Base-by-base conservation (phyloP, 202 grass and related monocot species). In the Zoysia matrella region DNA sequence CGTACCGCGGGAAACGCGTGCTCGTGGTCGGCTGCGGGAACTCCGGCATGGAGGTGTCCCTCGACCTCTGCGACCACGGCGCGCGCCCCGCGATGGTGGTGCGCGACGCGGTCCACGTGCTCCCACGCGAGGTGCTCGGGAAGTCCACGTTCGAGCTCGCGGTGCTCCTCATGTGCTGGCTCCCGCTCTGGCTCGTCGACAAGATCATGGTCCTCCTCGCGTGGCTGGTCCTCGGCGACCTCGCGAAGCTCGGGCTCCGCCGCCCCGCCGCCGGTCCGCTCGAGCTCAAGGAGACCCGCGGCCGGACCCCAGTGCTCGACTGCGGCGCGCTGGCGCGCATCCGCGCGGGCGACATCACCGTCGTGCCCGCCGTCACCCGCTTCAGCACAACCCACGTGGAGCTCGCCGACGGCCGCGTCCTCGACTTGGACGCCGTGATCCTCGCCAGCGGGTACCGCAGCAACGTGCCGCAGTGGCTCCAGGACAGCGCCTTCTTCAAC, bases 61-160 rank as follows among this genome's bases (percentile, higher is more conserved):
- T 36, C 30, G 30, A 36, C 30, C 30, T 94, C 43, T 74, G 76
- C 71, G 91, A 97, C 11, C 75, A 97, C 57, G 91, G 88, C 6
- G 84, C 91, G 0, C 49, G 62, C 8, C 94, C 94, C 0, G 60
- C 89, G 22, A 97, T 97, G 89, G 94, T 97, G 6, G 91, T 97
- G 47, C 94, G 94, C 51, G 86, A 97, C 63, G 72, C 91, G 14
- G 94, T 97, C 5, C 94, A 97, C 60, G 94, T 97, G 0, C 81
- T 97, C 0, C 94, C 94, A 0, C 88, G 94, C 2, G 89, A 97
- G 81, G 82, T 97, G 11, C 75, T 91, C 42, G 89, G 94, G 2
- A 94, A 86, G 64, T 94, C 91, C 43, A 91, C 87, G n/a, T 97
- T 97, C n/a, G 89, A 94, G 82, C 66, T 97, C 13, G 91, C 94